phyloP scores from a whole-genome alignment of 805 yeast species.

The Saccharomycopsis sp. region DNA sequence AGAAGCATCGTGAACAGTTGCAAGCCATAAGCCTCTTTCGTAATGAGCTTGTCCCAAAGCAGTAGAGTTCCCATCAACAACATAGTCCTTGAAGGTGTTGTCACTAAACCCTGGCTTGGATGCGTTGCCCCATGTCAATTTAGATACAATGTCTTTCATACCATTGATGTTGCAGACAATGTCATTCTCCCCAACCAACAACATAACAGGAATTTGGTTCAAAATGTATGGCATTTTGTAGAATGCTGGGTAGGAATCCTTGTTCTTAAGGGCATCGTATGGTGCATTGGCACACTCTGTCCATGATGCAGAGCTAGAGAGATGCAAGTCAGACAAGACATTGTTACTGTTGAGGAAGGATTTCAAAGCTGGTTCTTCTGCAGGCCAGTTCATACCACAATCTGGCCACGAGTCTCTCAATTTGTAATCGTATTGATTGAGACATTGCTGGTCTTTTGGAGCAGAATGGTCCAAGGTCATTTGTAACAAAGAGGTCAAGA shows the following conservation, averaged over 20 bases:
- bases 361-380: conserved; percentile 41
- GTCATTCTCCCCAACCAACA: conserved; percentile 85
- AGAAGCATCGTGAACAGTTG: conserved; percentile 51
- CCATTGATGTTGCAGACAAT: conserved; percentile 80
- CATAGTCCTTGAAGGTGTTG: conserved; percentile 7
- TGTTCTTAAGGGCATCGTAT: conserved; percentile 40
- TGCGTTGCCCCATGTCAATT: conserved; percentile 47
- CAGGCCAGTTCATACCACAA: conserved; percentile 95
- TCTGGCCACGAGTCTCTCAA: conserved; percentile 67
- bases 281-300: conserved; percentile 66
- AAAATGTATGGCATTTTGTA: conserved; percentile 48
- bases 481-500: conserved; percentile 10
- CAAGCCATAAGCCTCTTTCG: conserved; percentile 56
- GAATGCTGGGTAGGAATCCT: conserved; percentile 39
- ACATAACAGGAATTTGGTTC: conserved; percentile 45
- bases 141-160: conserved; percentile 52
- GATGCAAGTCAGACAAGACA: conserved; percentile 47
- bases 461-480: conserved; percentile 8
- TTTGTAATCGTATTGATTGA: conserved; percentile 76
- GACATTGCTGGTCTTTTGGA: conserved; percentile 39
- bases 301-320: conserved; percentile 47
- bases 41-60: conserved; percentile 31
- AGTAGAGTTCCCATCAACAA: conserved; percentile 6
- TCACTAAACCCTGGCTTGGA: conserved; percentile 14
- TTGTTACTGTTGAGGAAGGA: conserved; percentile 41